phyloP scores from a whole-genome alignment of 495 filamentous ascomycete species.

The Penicillium canescens region DNA sequence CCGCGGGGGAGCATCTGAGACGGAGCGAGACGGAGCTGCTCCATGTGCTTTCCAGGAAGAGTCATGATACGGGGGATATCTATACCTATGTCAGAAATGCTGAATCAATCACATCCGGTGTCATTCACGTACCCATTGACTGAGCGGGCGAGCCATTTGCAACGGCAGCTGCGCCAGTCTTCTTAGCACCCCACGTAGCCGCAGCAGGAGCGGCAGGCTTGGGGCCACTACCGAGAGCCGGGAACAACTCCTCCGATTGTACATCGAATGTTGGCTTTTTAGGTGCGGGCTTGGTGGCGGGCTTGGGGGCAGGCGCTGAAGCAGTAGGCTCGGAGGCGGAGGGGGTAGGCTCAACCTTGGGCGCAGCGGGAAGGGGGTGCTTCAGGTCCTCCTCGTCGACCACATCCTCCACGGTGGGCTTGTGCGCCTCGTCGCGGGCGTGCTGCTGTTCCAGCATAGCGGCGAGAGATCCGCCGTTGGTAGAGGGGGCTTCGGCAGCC shows the following conservation, averaged over 20 bases:
- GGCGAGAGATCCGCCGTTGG: constrained; percentile 56
- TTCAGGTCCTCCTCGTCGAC: constrained; percentile 75
- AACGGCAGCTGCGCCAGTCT: constrained; percentile 54
- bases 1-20: constrained; percentile 69
- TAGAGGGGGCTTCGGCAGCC: constrained; percentile 44
- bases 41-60: constrained; percentile 76
- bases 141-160: constrained; percentile 56
- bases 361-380: constrained; percentile 55
- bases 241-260: constrained; percentile 86
- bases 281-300: constrained; percentile 39
- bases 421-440: constrained; percentile 61
- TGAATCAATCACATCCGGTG: neutral
- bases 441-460: constrained; percentile 80
- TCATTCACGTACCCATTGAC: constrained; percentile 39
- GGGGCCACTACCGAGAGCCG: constrained; percentile 74
- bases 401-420: constrained; percentile 73
- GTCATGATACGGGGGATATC: constrained; percentile 60
- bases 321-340: constrained; percentile 19
- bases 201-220: constrained; percentile 62
- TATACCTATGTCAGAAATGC: constrained; percentile 6
- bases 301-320: constrained; percentile 29
- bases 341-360: constrained; percentile 31
- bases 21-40: constrained; percentile 69
- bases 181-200: constrained; percentile 69
- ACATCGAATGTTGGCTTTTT: constrained; percentile 65